These are phyloP conservation scores for Heritiera littoralis DNA, from an alignment of 345 rosid genomes.

Conservation along the genomic window DNA sequence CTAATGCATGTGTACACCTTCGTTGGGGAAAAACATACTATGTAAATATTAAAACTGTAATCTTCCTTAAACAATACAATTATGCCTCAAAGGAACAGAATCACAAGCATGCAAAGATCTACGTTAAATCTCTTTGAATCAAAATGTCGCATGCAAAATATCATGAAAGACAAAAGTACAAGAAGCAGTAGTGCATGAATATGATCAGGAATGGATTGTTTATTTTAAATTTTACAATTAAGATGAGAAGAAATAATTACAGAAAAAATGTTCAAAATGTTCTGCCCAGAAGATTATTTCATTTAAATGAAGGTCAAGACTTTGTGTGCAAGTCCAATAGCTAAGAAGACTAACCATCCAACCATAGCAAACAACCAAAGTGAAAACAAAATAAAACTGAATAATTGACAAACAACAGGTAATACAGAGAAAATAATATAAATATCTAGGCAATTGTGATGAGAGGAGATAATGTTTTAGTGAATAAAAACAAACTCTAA, in stretches of 20 bases:
- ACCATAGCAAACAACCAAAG: background rate
- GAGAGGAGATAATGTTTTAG: background rate
- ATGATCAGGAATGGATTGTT: background rate
- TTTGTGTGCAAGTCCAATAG: background rate
- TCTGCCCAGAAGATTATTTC: background rate
- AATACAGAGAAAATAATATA: background rate
- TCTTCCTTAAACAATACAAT: background rate
- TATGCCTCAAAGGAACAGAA: background rate
- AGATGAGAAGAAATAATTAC: background rate
- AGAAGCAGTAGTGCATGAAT: background rate
- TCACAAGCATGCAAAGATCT: background rate
- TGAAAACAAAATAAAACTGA: background rate
- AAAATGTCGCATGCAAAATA: background rate
- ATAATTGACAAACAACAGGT: background rate
- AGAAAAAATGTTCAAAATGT: background rate
- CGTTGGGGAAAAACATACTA: conserved; percentile 20
- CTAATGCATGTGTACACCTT: conserved; percentile 74
- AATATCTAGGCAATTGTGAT: background rate
- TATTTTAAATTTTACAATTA: background rate
- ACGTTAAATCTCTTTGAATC: background rate
- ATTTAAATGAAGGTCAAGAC: background rate
- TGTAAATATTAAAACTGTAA: background rate
- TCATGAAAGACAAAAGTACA: background rate
- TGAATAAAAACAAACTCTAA: background rate
- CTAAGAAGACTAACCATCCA: background rate